Evolutionary conservation across 2,329 filamentous ascomycete species (phyloP).

Genomic region (Pyrenophora seminiperda): DNA sequence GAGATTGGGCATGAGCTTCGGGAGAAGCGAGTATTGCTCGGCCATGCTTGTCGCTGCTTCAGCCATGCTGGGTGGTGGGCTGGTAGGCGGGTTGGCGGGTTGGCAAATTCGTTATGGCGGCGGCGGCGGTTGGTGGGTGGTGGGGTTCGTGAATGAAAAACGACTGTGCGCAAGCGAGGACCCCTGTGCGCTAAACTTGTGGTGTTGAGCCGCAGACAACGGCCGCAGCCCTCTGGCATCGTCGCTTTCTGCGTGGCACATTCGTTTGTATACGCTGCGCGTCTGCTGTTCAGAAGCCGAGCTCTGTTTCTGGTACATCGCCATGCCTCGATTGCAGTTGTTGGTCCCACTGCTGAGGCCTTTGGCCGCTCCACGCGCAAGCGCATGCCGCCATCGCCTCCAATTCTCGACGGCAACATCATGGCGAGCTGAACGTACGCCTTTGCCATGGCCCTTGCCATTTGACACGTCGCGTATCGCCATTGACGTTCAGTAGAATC

Average conservation of each 20-base stretch:
- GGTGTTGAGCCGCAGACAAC: conserved; percentile 36
- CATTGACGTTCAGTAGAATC: conserved; percentile 12
- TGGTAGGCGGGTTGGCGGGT: no score
- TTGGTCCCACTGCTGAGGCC: conserved; percentile 50
- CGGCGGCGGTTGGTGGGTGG: conserved; percentile 15
- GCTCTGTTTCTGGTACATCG: background rate
- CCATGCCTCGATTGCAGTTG: conserved; percentile 46
- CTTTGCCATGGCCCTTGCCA: conserved; percentile 4
- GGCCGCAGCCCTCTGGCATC: conserved; percentile 13
- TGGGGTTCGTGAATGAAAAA: conserved; percentile 31
- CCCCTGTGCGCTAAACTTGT: conserved; percentile 45
- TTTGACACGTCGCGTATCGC: background rate
- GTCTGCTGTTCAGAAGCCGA: background rate
- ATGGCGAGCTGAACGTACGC: conserved; percentile 37
- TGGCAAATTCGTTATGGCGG: conserved; percentile 21
- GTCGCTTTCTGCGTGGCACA: background rate
- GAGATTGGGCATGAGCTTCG: conserved; percentile 87
- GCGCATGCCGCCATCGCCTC: conserved; percentile 47
- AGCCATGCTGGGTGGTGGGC: conserved; percentile 49
- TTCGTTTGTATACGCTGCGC: background rate
- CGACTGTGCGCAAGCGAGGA: conserved; percentile 45
- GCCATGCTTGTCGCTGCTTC: conserved; percentile 57
- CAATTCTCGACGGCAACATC: conserved; percentile 48
- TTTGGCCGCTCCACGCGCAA: conserved; percentile 44
- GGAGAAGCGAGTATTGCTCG: conserved; percentile 78